Evolutionary conservation across 306 rosid genomes (phyloP).

Genomic region (Purshia tridentata): DNA sequence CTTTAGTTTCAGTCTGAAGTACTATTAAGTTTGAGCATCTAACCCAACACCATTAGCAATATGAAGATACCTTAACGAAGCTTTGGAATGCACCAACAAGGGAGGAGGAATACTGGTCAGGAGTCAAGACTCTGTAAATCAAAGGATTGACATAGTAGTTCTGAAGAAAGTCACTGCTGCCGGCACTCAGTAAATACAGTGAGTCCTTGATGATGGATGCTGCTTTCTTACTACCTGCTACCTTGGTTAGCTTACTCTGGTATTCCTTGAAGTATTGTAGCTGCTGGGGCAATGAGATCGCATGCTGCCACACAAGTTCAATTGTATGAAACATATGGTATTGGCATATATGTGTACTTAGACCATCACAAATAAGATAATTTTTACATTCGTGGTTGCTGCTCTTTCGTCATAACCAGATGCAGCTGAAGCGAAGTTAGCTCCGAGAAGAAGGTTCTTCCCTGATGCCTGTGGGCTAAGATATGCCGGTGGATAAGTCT

Average conservation of each 20-base stretch:
- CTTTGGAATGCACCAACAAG: constrained; percentile 53
- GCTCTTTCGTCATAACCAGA: constrained; percentile 93
- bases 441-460: constrained; percentile 83
- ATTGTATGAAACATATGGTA: not conserved
- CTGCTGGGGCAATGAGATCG: constrained; percentile 80
- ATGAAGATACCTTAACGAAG: constrained; percentile 59
- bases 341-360: not conserved
- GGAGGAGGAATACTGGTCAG: constrained; percentile 58
- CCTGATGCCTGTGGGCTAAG: constrained; percentile 97
- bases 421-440: constrained; percentile 97
- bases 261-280: constrained; percentile 70
- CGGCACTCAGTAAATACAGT: constrained; percentile 75
- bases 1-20: no score
- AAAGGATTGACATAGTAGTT: constrained; percentile 84
- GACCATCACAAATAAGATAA: not conserved
- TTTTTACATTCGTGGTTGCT: constrained; percentile 58
- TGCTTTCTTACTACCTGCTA: constrained; percentile 75
- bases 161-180: constrained; percentile 82
- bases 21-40: no score
- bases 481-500: constrained; percentile 67
- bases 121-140: constrained; percentile 58
- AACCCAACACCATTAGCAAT: not conserved
- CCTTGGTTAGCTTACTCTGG: constrained; percentile 66
- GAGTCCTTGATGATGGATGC: constrained; percentile 67
- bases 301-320: constrained; percentile 61